These are phyloP conservation scores for Bromus sterilis DNA, from an alignment of 176 grass and related monocot species.

Conservation along the genomic window DNA sequence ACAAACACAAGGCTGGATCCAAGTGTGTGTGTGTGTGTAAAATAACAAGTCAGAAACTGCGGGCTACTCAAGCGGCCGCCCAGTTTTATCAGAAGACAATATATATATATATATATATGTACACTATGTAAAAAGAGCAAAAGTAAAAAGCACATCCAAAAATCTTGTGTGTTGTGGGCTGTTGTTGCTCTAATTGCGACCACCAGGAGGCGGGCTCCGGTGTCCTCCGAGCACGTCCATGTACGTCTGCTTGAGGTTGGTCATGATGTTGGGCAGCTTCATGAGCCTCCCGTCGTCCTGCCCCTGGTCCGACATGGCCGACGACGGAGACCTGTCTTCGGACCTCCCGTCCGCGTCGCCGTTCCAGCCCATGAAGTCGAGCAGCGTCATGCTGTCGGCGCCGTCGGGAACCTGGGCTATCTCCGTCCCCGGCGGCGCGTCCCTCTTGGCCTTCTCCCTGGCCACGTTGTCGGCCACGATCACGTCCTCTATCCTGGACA, in stretches of 20 bases:
- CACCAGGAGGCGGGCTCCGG: conserved; percentile 53
- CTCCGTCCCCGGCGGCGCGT: neutral
- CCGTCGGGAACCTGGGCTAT: neutral
- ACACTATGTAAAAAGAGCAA: conserved; percentile 10
- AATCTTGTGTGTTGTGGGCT: conserved; percentile 11
- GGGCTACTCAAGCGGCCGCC: conserved; percentile 4
- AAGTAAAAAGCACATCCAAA: conserved; percentile 10
- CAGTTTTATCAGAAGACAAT: conserved; percentile 1
- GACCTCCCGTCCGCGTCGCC: conserved; percentile 27
- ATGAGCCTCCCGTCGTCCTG: conserved; percentile 60
- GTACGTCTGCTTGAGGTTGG: conserved; percentile 56
- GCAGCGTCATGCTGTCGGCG: conserved; percentile 49
- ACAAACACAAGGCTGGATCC: neutral
- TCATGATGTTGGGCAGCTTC: conserved; percentile 61
- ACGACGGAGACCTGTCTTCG: conserved; percentile 6
- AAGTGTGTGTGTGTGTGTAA: neutral
- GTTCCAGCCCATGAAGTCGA: conserved; percentile 78
- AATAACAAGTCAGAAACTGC: neutral
- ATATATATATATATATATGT: too few species aligned
- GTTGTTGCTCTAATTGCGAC: conserved; percentile 68
- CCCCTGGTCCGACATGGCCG: conserved; percentile 12
- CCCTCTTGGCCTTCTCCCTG: conserved; percentile 33
- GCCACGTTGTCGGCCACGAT: conserved; percentile 50
- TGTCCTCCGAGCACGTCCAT: conserved; percentile 47
- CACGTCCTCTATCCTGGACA: conserved; percentile 85